These are phyloP conservation scores for Bacidia gigantensis DNA, from an alignment of 495 filamentous ascomycete species.

Conservation along the genomic window DNA sequence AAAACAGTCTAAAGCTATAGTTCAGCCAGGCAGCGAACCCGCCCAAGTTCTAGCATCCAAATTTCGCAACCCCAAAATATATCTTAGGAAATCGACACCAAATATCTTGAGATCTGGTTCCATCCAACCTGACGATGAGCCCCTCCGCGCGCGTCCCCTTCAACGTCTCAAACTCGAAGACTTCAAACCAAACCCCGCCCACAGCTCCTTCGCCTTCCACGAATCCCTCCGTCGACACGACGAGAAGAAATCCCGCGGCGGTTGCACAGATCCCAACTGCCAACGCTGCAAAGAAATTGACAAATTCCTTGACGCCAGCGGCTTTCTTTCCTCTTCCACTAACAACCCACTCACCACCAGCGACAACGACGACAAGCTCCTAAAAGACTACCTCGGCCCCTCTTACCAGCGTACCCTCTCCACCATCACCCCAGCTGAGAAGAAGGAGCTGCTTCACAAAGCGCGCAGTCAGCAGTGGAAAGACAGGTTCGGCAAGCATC, in stretches of 20 bases:
- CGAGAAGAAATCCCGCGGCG: constrained; percentile 60
- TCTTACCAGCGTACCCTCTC: constrained; percentile 25
- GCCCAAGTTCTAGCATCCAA: not conserved
- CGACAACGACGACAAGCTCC: constrained; percentile 37
- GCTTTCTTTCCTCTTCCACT: constrained; percentile 18
- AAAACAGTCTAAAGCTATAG: constrained; percentile 3
- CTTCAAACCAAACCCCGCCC: constrained; percentile 72
- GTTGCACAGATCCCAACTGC: constrained; percentile 63
- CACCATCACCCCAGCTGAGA: constrained; percentile 35
- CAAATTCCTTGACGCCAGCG: constrained; percentile 38
- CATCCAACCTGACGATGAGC: constrained; percentile 24
- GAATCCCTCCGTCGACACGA: constrained; percentile 62
- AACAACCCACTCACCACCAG: not conserved
- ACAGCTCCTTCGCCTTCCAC: constrained; percentile 60
- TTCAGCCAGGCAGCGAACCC: constrained; percentile 2
- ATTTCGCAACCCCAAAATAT: not conserved
- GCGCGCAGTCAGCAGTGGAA: constrained; percentile 56
- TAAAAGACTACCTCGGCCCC: constrained; percentile 56
- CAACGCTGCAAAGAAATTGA: constrained; percentile 56
- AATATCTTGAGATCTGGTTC: not conserved
- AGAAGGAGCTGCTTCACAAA: constrained; percentile 44
- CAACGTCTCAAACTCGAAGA: constrained; percentile 42
- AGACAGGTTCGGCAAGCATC: constrained; percentile 60
- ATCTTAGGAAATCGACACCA: not conserved
- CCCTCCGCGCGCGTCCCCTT: constrained; percentile 39